phyloP scores from a whole-genome alignment of 441 rosid genomes.

The Jatropha multifida region DNA sequence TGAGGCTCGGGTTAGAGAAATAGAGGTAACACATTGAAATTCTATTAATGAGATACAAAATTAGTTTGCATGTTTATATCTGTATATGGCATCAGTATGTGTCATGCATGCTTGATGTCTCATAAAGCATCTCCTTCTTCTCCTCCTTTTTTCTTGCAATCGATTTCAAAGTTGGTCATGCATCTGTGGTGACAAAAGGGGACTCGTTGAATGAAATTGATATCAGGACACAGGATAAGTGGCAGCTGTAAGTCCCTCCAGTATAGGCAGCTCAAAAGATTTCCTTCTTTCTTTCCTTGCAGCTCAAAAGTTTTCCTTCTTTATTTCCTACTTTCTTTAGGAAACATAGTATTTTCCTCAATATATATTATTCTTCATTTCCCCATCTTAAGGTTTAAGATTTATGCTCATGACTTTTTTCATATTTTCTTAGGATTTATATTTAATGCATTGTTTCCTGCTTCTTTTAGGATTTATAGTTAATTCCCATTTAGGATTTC shows the following conservation, averaged over 20 bases:
- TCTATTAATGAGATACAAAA: not conserved
- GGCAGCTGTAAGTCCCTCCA: not conserved
- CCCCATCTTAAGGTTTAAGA: no score
- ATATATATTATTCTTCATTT: no score
- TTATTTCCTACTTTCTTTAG: not conserved
- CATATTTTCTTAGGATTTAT: no score
- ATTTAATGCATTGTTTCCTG: no score
- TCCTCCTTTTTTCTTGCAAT: not conserved
- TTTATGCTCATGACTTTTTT: no score
- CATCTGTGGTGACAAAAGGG: not conserved
- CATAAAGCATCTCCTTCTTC: not conserved
- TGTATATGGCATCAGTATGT: not conserved
- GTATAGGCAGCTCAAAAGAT: not conserved
- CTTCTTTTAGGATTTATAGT: no score
- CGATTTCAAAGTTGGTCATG: not conserved
- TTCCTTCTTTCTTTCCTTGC: not conserved
- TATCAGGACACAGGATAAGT: not conserved
- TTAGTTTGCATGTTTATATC: not conserved
- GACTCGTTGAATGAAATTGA: not conserved
- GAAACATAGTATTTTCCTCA: not conserved
- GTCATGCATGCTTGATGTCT: not conserved
- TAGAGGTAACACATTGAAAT: slow-evolving; percentile 52
- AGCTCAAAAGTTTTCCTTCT: not conserved
- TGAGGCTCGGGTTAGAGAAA: slow-evolving; percentile 83
- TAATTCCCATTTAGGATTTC: no score